Percentiles rank a stretch among this genome's conserved stretches.
Evolutionary conservation across 1,284 basidiomycete genomes (phyloP).

Genomic region (Ceratobasidium sp.): DNA sequence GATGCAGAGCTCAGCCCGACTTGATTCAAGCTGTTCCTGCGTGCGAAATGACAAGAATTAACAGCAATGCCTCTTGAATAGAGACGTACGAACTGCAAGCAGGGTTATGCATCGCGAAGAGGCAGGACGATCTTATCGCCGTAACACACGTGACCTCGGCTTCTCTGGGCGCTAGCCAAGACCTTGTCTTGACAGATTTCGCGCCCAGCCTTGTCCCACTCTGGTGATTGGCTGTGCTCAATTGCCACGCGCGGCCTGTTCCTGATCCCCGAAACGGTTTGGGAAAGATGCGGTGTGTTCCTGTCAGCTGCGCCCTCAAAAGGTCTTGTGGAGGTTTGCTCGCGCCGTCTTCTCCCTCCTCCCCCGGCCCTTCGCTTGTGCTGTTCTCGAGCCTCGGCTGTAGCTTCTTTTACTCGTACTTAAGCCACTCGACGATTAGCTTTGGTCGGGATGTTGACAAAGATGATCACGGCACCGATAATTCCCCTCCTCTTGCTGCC

Average conservation of each 20-base stretch:
- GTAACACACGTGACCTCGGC: neutral
- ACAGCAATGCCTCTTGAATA: no score
- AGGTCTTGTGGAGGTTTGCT: neutral
- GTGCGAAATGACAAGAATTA: no score
- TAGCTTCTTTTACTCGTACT: neutral
- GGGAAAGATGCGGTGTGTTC: conserved; percentile 9
- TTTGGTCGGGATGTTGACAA: neutral
- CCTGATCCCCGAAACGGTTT: neutral
- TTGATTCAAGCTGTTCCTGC: no score
- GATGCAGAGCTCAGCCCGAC: no score
- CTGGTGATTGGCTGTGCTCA: neutral
- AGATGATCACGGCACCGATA: neutral
- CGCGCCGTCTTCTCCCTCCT: neutral
- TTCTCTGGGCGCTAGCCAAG: neutral
- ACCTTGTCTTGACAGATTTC: neutral
- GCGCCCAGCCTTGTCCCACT: conserved; percentile 11
- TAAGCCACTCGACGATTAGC: neutral
- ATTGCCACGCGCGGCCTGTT: neutral
- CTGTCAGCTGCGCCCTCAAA: conserved; percentile 5
- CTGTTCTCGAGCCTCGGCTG: neutral
- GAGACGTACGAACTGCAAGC: no score
- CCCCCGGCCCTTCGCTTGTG: neutral
- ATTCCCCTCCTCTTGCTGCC: conserved; percentile 13
- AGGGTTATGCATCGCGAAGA: no score
- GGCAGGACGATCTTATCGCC: no score